Conservation (phyloP, 441 rosid species). For the Biscutella laevigata region DNA sequence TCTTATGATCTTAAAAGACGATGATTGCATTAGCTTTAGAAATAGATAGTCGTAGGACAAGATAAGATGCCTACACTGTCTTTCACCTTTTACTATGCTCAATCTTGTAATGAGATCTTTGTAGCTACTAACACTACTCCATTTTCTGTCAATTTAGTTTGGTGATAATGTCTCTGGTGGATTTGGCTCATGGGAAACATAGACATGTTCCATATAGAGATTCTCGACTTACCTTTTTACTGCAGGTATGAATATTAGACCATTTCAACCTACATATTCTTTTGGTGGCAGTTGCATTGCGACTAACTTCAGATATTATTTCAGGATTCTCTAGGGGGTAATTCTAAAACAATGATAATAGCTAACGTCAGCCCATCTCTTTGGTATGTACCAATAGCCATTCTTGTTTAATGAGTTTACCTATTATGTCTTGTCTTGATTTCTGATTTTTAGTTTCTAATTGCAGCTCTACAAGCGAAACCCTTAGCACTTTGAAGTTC, state of each 20-base stretch:
- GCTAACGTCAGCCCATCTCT: slow-evolving; percentile 95
- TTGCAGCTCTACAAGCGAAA: slow-evolving; percentile 83
- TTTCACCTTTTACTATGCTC: slow-evolving; percentile 7
- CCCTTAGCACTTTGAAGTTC: slow-evolving; percentile 88
- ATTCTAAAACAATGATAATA: slow-evolving; percentile 88
- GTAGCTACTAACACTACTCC: slow-evolving; percentile 18
- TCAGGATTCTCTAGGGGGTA: slow-evolving; percentile 97
- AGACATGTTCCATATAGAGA: slow-evolving; percentile 95
- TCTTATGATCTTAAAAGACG: not conserved
- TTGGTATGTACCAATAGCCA: slow-evolving; percentile 41
- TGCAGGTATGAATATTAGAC: slow-evolving; percentile 53
- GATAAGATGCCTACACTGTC: slow-evolving; percentile 2
- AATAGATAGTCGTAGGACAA: slow-evolving; percentile 2
- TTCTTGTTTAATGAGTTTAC: slow-evolving; percentile 4
- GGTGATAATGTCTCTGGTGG: slow-evolving; percentile 96
- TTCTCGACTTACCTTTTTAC: slow-evolving; percentile 91
- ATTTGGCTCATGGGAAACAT: slow-evolving; percentile 90
- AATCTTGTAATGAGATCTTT: not conserved
- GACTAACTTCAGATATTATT: slow-evolving; percentile 24
- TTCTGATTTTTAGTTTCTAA: slow-evolving; percentile 13
- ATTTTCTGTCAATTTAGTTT: slow-evolving; percentile 40
- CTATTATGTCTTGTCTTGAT: slow-evolving; percentile 2
- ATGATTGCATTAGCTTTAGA: not conserved
- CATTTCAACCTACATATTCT: slow-evolving; percentile 13
- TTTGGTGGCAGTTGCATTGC: slow-evolving; percentile 4